These are phyloP conservation scores for Apiospora aurea DNA, from an alignment of 2,329 filamentous ascomycete genomes.

Conservation along the genomic window DNA sequence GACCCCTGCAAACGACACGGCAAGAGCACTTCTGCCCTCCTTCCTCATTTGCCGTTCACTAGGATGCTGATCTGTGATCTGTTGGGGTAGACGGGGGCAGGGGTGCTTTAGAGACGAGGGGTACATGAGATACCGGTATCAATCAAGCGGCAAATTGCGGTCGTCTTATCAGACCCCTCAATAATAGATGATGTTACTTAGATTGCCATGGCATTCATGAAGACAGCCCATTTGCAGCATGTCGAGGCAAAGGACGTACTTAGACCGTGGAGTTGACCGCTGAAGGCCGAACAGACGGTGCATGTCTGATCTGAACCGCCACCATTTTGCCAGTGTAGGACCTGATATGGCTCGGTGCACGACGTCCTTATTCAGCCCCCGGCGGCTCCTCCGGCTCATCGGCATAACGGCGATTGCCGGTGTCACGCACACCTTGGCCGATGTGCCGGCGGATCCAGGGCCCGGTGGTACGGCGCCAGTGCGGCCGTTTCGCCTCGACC, in stretches of 20 bases:
- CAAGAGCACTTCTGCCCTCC: background rate
- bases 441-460: conserved; percentile 34
- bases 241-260: background rate
- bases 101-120: background rate
- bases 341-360: background rate
- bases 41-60: background rate
- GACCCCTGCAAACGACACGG: background rate
- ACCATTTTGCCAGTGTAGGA: no score
- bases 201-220: background rate
- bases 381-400: background rate
- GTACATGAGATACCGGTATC: conserved; percentile 24
- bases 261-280: background rate
- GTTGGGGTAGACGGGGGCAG: conserved; percentile 15
- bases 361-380: background rate
- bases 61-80: background rate
- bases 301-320: background rate
- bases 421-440: background rate
- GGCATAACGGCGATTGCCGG: conserved; percentile 26
- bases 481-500: conserved; percentile 43
- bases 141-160: conserved; percentile 30
- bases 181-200: background rate
- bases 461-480: conserved; percentile 42
- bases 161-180: conserved; percentile 27
- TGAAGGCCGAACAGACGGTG: background rate
- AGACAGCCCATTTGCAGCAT: background rate